Base-by-base conservation (phyloP, 352 stramenopile species). In the Globisporangium spinosum region DNA sequence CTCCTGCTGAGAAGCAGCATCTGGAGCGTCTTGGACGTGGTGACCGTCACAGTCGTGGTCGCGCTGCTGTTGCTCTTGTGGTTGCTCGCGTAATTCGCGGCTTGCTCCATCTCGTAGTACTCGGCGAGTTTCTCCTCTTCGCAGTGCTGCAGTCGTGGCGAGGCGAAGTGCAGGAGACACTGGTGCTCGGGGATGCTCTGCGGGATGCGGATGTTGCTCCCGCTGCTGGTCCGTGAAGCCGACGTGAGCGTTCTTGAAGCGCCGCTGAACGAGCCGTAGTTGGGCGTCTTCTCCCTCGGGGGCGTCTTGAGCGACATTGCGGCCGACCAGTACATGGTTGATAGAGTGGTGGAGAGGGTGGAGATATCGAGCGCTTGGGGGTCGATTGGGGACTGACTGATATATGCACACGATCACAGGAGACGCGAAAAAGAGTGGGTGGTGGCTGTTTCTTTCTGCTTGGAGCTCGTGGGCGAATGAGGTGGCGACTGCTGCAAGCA, bases 141-240 rank as follows among this genome's bases (percentile, higher is more conserved):
- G 35, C 62, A 62, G 38, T 72, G 62, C 22, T 72, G 67, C 22
- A 69, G 62, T 15, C 70, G 29, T 20, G 83, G 83, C 1, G 82
- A 85, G 49, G 72, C 76, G 51, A 92, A 92, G 43, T 89, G 82
- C 7, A 79, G 80, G 40, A 90, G 68, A 20, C 76, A 77, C 53
- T 91, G 79, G 77, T 93, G 76, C 62, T 93, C 84, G 2, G 84
- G 84, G 64, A 93, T 93, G 67, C 83, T 91, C 71, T 89, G 74
- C 20, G 83, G 82, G 62, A 92, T 89, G 66, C 79, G 79, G 62
- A 89, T 87, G 70, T 69, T 78, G 56, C 67, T 72, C 55, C 55
- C 69, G 65, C 66, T 77, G 57, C 51, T 49, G 7, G 70, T 54
- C 6, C 64, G 25, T n/a, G 64, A 64, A 17, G 55, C 43, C 7